A percentile compares a stretch with the other conserved stretches of the same genome.
phyloP scores from a whole-genome alignment of 164 flowering plant genomes.

The Euptelea pleiosperma region DNA sequence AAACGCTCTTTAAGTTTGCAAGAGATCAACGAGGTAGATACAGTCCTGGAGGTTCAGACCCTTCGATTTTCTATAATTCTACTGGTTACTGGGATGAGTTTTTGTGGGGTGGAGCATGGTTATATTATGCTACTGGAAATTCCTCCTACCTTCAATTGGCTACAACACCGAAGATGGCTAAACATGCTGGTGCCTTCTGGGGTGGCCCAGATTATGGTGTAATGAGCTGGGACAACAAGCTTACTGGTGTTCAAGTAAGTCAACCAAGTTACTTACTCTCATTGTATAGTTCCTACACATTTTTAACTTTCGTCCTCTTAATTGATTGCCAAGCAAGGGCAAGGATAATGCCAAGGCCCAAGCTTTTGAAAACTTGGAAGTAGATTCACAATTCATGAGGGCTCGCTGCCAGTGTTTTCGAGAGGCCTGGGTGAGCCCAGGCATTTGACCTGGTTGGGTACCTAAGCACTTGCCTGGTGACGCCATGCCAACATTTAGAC shows the following conservation, averaged over 20 bases:
- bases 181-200: slow-evolving; percentile 98
- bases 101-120: slow-evolving; percentile 94
- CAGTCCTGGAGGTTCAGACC: slow-evolving; percentile 58
- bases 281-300: not conserved
- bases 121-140: slow-evolving; percentile 96
- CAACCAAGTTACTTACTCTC: not conserved
- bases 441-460: too few relatives aligned
- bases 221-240: slow-evolving; percentile 96
- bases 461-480: too few relatives aligned
- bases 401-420: too few relatives aligned
- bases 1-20: slow-evolving; percentile 64
- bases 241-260: slow-evolving; percentile 89
- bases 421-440: too few relatives aligned
- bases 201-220: slow-evolving; percentile 93
- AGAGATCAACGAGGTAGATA: slow-evolving; percentile 82
- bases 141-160: slow-evolving; percentile 68
- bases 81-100: slow-evolving; percentile 88
- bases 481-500: too few relatives aligned
- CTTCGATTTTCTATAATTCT: slow-evolving; percentile 76
- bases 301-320: not conserved
- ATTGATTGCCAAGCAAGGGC: not conserved
- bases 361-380: not conserved
- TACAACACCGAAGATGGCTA: slow-evolving; percentile 64
- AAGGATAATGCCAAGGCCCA: not conserved
- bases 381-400: not conserved